Base-by-base conservation (phyloP, 2,329 filamentous ascomycete species). In the Fusarium guadeloupense region DNA sequence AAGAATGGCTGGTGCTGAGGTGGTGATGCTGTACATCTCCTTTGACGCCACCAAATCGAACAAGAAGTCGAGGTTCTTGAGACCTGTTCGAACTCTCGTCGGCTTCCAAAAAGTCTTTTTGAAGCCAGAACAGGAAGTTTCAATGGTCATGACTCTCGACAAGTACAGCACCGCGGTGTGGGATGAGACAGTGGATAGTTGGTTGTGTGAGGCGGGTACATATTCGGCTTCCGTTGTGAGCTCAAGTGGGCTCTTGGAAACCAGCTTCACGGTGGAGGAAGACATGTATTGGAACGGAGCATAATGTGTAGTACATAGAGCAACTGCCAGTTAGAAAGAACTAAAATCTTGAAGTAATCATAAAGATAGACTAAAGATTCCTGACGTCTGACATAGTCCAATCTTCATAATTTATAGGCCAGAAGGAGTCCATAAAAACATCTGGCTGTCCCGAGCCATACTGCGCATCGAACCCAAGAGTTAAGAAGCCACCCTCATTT, bases 361-460 rank as follows among this genome's bases (percentile, higher is more conserved):
- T 6, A 5, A 25, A 28, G 26, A 10, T 28, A 12, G 9, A 5
- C n/a, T 14, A 35, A 5, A 19, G 34, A 14, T 20, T 20, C 9
- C 12, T n/a, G 7, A 9, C 23, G 19, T 54, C 44, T 2, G 44
- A 3, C 19, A 54, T 23, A 0, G 50, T 40, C 54, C 54, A 59
- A 4, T 53, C 42, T 3, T 17, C 40, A 13, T 49, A 41, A 7
- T 16, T 30, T 2, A 59, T 10, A 5, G 59, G 59, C 59, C 51
- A 57, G 13, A 62, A 61, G 0, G 59, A 57, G 23, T 62, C 59
- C 57, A 62, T 57, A 5, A 62, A 62, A 1, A 62, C 21, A 20
- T 62, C 59, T 1, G 59, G 59, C 4, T 62, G 59, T 1, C 45
- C 44, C 2, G 37, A 34, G 0, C 45, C 45, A 20, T 62, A 45